These are phyloP conservation scores for Candida ipomoeae DNA, from an alignment of 805 yeast genomes.

Conservation along the genomic window DNA sequence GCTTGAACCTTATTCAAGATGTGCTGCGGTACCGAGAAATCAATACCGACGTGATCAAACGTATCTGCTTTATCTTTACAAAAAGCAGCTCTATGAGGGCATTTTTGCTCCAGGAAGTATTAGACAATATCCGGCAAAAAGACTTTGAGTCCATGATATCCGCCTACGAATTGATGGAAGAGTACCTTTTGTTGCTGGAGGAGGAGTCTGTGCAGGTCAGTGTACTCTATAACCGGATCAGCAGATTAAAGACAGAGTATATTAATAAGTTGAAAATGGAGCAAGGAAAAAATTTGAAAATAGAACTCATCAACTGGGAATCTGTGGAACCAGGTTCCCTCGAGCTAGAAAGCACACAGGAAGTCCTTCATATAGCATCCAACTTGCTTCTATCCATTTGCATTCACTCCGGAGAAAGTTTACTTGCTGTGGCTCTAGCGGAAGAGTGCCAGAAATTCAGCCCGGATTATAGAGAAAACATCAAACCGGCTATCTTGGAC, in stretches of 20 bases:
- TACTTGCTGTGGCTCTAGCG: constrained; percentile 1
- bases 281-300: too few relatives aligned
- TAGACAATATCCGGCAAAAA: neutral
- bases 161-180: constrained; percentile 1
- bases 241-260: neutral
- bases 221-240: neutral
- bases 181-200: neutral
- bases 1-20: neutral
- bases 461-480: neutral
- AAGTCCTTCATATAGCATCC: neutral
- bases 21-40: constrained; percentile 1
- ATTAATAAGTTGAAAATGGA: too few relatives aligned
- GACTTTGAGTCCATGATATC: neutral
- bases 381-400: constrained; percentile 4
- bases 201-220: neutral
- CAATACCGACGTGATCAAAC: neutral
- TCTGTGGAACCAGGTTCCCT: too few relatives aligned
- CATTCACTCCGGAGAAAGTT: constrained; percentile 2
- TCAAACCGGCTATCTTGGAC: constrained; percentile 7
- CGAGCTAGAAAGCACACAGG: neutral
- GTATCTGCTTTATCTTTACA: neutral
- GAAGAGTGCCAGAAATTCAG: neutral
- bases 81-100: constrained; percentile 3
- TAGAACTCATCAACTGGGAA: neutral
- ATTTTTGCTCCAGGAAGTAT: constrained; percentile 1